phyloP scores from a whole-genome alignment of 1,284 basidiomycete species.

The Phylloboletellus chloephorus region DNA sequence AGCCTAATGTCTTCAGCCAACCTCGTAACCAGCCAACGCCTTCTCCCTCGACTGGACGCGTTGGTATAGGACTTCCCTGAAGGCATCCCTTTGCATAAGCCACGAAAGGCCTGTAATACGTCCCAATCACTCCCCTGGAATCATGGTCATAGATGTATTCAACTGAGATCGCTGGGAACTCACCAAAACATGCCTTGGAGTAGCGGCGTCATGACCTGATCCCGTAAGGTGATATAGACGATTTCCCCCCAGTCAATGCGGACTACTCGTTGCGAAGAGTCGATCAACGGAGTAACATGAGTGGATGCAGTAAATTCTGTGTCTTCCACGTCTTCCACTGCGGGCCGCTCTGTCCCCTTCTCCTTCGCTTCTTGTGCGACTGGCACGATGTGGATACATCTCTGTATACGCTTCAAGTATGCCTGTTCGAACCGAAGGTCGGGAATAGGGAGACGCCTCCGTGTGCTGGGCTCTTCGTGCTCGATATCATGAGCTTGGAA shows the following conservation, averaged over 20 bases:
- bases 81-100: constrained; percentile 25
- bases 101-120: constrained; percentile 33
- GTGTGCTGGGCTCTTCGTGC: constrained; percentile 12
- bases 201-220: constrained; percentile 64
- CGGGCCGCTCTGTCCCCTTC: constrained; percentile 22
- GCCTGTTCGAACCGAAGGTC: constrained; percentile 70
- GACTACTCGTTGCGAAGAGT: constrained; percentile 34
- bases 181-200: constrained; percentile 70
- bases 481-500: constrained; percentile 11
- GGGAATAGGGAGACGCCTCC: constrained; percentile 47
- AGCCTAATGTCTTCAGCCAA: constrained; percentile 36
- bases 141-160: constrained; percentile 4
- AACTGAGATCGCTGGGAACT: constrained; percentile 11
- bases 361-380: constrained; percentile 26
- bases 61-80: constrained; percentile 8
- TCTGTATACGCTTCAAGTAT: constrained; percentile 55
- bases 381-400: constrained; percentile 44
- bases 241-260: constrained; percentile 55
- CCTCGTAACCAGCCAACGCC: constrained; percentile 42
- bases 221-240: constrained; percentile 57
- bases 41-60: constrained; percentile 35
- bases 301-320: constrained; percentile 13
- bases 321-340: constrained; percentile 16
- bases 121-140: constrained; percentile 32
- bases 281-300: constrained; percentile 21